A percentile compares a stretch with the other conserved stretches of the same genome.
phyloP scores from a whole-genome alignment of 2,329 filamentous ascomycete genomes.

The Podosphaera aphanis region DNA sequence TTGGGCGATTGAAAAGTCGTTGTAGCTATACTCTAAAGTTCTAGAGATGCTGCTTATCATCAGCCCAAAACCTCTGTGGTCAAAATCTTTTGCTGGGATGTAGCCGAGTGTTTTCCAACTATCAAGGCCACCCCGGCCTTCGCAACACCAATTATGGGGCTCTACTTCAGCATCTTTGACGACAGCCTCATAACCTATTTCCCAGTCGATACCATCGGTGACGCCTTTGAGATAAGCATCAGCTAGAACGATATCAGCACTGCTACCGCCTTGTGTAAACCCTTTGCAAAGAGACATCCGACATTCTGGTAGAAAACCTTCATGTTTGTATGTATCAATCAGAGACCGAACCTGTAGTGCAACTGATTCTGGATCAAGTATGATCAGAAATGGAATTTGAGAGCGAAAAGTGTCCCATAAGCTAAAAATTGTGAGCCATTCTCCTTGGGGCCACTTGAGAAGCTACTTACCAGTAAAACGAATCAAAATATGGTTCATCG shows the following conservation, averaged over 20 bases:
- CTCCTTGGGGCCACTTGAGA: neutral
- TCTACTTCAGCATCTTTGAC: constrained; percentile 30
- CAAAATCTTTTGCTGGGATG: constrained; percentile 46
- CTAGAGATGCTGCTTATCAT: constrained; percentile 48
- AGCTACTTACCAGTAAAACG: constrained; percentile 4
- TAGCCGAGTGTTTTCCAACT: constrained; percentile 52
- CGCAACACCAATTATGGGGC: constrained; percentile 44
- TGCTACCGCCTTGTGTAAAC: constrained; percentile 49
- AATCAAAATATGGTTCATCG: constrained; percentile 30
- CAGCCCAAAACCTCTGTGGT: constrained; percentile 37
- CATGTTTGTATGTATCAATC: constrained; percentile 45
- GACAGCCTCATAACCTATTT: constrained; percentile 44
- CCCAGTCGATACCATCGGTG: constrained; percentile 40
- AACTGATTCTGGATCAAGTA: constrained; percentile 40
- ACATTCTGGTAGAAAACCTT: constrained; percentile 44
- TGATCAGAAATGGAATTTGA: constrained; percentile 43
- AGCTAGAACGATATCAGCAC: constrained; percentile 45
- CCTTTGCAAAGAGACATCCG: constrained; percentile 49
- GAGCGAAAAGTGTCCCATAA: constrained; percentile 52
- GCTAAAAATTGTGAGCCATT: constrained; percentile 17
- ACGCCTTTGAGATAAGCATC: constrained; percentile 49
- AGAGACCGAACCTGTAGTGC: constrained; percentile 45
- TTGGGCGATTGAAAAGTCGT: constrained; percentile 46
- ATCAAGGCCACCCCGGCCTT: constrained; percentile 46
- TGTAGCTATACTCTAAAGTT: constrained; percentile 57